Evolutionary conservation across 306 rosid species (phyloP).

Genomic region (Medicago truncatula): DNA sequence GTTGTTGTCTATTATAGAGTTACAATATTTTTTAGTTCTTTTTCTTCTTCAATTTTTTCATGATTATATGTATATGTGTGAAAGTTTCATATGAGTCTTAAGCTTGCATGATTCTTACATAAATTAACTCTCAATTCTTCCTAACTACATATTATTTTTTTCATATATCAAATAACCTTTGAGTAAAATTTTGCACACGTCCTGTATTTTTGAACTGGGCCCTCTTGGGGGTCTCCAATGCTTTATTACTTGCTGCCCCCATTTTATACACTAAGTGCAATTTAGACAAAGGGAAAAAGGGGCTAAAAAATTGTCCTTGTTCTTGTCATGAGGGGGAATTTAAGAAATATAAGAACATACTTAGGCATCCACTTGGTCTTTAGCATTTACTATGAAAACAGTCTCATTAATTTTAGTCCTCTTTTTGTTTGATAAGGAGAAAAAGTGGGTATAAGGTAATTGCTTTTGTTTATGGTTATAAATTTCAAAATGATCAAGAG

Average conservation of each 20-base stretch:
- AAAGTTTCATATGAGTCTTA: conserved; percentile 24
- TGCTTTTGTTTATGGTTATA: conserved; percentile 29
- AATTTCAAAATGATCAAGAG: conserved; percentile 30
- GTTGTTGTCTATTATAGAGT: conserved; percentile 15
- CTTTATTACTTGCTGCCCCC: conserved; percentile 10
- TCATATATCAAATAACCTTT: conserved; percentile 19
- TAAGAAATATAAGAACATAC: conserved; percentile 13
- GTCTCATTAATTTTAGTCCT: conserved; percentile 9
- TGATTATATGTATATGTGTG: conserved; percentile 18
- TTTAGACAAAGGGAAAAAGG: conserved; percentile 1
- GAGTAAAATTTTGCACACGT: conserved; percentile 9
- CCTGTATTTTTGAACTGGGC: conserved; percentile 34
- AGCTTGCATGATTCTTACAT: conserved; percentile 25
- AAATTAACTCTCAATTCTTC: conserved; percentile 23
- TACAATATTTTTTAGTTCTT: conserved; percentile 20
- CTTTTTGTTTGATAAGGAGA: conserved; percentile 10
- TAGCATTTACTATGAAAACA: conserved; percentile 16
- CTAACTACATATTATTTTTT: conserved; percentile 11
- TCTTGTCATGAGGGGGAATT: conserved; percentile 7
- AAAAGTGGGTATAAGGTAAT: conserved; percentile 9
- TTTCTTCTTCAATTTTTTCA: conserved; percentile 30
- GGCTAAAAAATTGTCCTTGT: not conserved
- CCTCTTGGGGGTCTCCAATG: not conserved
- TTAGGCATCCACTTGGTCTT: conserved; percentile 8
- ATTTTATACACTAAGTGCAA: conserved; percentile 5